A percentile compares a stretch with the other conserved stretches of the same genome.
These are phyloP conservation scores for Trichoderma koningiopsis DNA, from an alignment of 2,329 filamentous ascomycete species.

Conservation along the genomic window DNA sequence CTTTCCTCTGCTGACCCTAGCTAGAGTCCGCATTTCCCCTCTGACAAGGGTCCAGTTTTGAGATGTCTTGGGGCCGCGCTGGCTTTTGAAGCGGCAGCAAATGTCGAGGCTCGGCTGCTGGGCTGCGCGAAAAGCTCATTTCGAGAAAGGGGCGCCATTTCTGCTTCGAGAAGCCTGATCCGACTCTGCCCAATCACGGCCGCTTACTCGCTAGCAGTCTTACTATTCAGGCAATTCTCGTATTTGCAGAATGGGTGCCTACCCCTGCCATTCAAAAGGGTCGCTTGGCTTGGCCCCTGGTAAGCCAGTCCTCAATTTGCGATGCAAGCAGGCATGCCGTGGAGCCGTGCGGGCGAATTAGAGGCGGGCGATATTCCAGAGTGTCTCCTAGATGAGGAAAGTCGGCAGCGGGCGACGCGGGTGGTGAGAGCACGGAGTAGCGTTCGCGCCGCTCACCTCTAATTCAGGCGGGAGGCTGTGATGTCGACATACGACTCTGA, in stretches of 20 bases:
- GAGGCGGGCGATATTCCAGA: conserved; percentile 5
- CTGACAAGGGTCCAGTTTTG: conserved; percentile 14
- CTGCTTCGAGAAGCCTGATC: conserved; percentile 10
- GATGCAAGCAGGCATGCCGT: conserved; percentile 8
- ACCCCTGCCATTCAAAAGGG: conserved; percentile 13
- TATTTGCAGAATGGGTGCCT: conserved; percentile 15
- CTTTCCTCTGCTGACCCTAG: conserved; percentile 8
- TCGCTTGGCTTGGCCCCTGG: conserved; percentile 19
- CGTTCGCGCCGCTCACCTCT: neutral
- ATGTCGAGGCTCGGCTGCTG: conserved; percentile 15
- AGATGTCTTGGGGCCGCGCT: conserved; percentile 19
- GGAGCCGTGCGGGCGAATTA: neutral
- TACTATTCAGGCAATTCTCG: conserved; percentile 25
- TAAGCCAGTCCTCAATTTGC: conserved; percentile 16
- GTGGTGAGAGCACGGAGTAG: neutral
- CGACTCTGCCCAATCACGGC: conserved; percentile 12
- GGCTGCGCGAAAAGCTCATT: conserved; percentile 15
- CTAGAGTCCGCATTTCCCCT: conserved; percentile 1
- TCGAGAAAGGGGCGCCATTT: conserved; percentile 17
- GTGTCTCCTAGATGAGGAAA: conserved; percentile 6
- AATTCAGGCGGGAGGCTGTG: neutral
- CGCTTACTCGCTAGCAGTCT: conserved; percentile 11
- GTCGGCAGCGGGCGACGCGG: neutral
- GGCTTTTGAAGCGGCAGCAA: neutral
- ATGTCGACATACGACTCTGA: neutral